Evolutionary conservation across 345 rosid genomes (phyloP).

Genomic region (Pistacia integerrima): DNA sequence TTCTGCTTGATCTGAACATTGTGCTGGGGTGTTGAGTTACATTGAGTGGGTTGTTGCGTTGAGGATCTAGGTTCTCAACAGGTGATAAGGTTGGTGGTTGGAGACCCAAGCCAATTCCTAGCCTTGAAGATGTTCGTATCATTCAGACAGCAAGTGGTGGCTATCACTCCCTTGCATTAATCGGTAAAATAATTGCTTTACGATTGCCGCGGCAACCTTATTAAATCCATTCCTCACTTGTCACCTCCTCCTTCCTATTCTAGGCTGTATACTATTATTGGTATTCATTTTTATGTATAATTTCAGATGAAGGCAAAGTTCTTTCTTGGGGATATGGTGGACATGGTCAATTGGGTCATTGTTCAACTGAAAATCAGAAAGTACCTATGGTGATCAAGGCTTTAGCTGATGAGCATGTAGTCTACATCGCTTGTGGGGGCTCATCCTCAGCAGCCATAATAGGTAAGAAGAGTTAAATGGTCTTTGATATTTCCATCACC

Average conservation of each 20-base stretch:
- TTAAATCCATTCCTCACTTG: neutral
- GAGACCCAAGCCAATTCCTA: slow-evolving; percentile 76
- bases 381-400: slow-evolving; percentile 56
- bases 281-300: slow-evolving; percentile 21
- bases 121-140: slow-evolving; percentile 49
- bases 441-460: slow-evolving; percentile 89
- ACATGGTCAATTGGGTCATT: slow-evolving; percentile 83
- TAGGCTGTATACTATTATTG: neutral
- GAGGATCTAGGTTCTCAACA: no score
- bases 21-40: no score
- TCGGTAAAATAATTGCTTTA: slow-evolving; percentile 49
- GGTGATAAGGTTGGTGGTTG: slow-evolving; percentile 76
- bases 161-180: slow-evolving; percentile 90
- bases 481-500: neutral
- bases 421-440: slow-evolving; percentile 77
- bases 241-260: neutral
- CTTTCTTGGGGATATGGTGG: slow-evolving; percentile 98
- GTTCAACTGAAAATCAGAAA: slow-evolving; percentile 54
- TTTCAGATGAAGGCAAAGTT: slow-evolving; percentile 78
- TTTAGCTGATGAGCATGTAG: slow-evolving; percentile 58
- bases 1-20: no score
- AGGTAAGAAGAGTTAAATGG: slow-evolving; percentile 41
- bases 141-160: slow-evolving; percentile 87
- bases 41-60: no score
- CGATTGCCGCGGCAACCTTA: neutral